Conservation (phyloP, 1,139 yeast genomes). For the Kodamaea ohmeri region DNA sequence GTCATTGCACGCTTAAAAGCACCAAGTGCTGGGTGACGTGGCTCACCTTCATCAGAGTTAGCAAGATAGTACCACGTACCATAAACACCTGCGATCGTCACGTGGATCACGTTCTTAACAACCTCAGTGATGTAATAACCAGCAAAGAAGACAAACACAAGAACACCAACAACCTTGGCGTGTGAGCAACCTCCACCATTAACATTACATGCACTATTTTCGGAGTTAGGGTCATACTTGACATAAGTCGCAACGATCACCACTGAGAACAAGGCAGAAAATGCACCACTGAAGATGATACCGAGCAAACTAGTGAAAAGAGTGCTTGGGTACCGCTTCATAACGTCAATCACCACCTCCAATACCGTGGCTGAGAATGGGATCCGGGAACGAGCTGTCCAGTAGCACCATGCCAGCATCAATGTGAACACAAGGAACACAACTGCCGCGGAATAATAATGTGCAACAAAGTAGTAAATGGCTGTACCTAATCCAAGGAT, state of each 20-base stretch:
- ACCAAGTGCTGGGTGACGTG: constrained; percentile 75
- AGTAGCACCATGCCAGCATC: constrained; percentile 68
- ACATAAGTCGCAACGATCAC: constrained; percentile 75
- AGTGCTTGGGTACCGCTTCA: constrained; percentile 69
- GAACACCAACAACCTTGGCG: constrained; percentile 62
- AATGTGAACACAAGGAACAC: constrained; percentile 66
- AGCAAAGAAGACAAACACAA: constrained; percentile 75
- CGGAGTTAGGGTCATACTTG: constrained; percentile 52
- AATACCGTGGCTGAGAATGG: constrained; percentile 73
- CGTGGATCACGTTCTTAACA: constrained; percentile 78
- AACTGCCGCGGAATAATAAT: constrained; percentile 76
- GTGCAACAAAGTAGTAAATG: constrained; percentile 60
- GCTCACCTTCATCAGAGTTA: constrained; percentile 76
- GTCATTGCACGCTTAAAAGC: constrained; percentile 82
- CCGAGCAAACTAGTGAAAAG: constrained; percentile 65
- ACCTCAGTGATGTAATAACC: constrained; percentile 88
- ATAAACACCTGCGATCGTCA: constrained; percentile 78
- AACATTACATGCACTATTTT: constrained; percentile 34
- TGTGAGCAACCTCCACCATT: constrained; percentile 63
- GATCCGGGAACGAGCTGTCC: constrained; percentile 69
- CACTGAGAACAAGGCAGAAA: constrained; percentile 62
- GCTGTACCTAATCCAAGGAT: constrained; percentile 73
- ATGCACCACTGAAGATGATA: constrained; percentile 58
- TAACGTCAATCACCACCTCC: constrained; percentile 70
- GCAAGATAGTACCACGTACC: constrained; percentile 91